Percentiles rank a stretch among this genome's conserved stretches.
These are phyloP conservation scores for Lomentospora prolificans DNA, from an alignment of 2,329 filamentous ascomycete species.

Conservation along the genomic window DNA sequence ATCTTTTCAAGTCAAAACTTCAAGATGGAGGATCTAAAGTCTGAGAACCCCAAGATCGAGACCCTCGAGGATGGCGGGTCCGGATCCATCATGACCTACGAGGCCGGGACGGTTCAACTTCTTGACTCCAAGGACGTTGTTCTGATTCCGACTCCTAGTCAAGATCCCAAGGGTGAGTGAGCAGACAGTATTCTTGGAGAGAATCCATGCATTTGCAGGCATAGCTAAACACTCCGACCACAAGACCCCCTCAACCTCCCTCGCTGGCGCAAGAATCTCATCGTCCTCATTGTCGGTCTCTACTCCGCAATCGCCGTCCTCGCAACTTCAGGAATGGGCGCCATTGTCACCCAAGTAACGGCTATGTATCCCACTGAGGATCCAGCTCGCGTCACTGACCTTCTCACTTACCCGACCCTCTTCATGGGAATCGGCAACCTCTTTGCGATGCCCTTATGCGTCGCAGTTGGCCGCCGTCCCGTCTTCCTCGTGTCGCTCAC, in stretches of 20 bases:
- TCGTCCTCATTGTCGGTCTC: conserved; percentile 14
- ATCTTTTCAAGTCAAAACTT: too few relatives aligned
- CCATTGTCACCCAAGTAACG: conserved; percentile 10
- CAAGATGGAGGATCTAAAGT: background rate
- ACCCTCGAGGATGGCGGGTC: background rate
- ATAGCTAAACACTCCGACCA: background rate
- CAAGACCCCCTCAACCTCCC: conserved; percentile 19
- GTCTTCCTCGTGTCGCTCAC: conserved; percentile 21
- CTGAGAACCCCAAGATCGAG: background rate
- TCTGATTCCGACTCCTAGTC: conserved; percentile 15
- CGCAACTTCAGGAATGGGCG: background rate
- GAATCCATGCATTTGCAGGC: too few relatives aligned
- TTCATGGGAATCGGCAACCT: conserved; percentile 19
- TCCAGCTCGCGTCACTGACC: conserved; percentile 13
- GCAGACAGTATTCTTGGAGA: background rate
- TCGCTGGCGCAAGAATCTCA: conserved; percentile 16
- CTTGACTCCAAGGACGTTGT: conserved; percentile 10
- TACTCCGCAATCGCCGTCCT: conserved; percentile 15
- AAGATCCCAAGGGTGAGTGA: conserved; percentile 16
- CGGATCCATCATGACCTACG: background rate
- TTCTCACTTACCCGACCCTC: conserved; percentile 13
- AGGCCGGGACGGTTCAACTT: background rate
- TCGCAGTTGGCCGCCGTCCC: conserved; percentile 24
- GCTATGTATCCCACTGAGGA: conserved; percentile 15
- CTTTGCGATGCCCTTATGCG: conserved; percentile 23